Percentiles rank a stretch among this genome's conserved stretches.
Conservation (phyloP, 2,329 filamentous ascomycete species). For the Colletotrichum trifolii region DNA sequence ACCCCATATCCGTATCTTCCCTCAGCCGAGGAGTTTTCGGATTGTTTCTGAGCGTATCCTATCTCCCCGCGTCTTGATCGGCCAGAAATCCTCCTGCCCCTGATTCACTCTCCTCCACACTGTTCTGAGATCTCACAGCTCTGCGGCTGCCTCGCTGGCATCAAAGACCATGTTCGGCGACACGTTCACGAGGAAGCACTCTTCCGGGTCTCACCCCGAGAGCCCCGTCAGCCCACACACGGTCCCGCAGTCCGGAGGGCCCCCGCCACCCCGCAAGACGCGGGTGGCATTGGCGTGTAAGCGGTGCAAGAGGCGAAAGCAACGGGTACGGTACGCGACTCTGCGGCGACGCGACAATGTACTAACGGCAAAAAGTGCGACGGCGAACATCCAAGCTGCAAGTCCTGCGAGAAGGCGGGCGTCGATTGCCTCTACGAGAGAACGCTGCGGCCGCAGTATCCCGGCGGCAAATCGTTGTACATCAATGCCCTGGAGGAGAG, state of each 20-base stretch:
- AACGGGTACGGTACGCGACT: conserved; percentile 34
- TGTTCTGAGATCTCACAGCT: background rate
- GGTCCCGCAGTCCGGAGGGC: background rate
- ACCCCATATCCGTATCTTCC: background rate
- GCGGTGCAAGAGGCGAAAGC: conserved; percentile 42
- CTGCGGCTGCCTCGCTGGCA: background rate
- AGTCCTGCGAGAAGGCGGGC: conserved; percentile 40
- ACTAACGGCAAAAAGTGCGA: conserved; percentile 37
- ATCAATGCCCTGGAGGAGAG: conserved; percentile 44
- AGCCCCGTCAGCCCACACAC: conserved; percentile 32
- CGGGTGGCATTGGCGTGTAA: conserved; percentile 42
- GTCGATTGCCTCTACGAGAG: conserved; percentile 41
- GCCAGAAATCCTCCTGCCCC: conserved; percentile 25
- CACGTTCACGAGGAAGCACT: background rate
- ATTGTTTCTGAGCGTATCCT: background rate
- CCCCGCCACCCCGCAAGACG: conserved; percentile 35
- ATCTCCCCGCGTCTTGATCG: too few species aligned
- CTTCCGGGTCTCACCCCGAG: conserved; percentile 6
- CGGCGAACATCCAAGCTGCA: conserved; percentile 41
- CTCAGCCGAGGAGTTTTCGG: background rate
- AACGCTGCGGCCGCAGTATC: conserved; percentile 41
- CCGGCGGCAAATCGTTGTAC: conserved; percentile 43
- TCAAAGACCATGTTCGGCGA: conserved; percentile 19
- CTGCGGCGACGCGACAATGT: background rate
- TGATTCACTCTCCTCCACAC: background rate